A percentile compares a stretch with the other conserved stretches of the same genome.
These are phyloP conservation scores for Sparassis latifolia DNA, from an alignment of 1,284 basidiomycete species.

Conservation along the genomic window DNA sequence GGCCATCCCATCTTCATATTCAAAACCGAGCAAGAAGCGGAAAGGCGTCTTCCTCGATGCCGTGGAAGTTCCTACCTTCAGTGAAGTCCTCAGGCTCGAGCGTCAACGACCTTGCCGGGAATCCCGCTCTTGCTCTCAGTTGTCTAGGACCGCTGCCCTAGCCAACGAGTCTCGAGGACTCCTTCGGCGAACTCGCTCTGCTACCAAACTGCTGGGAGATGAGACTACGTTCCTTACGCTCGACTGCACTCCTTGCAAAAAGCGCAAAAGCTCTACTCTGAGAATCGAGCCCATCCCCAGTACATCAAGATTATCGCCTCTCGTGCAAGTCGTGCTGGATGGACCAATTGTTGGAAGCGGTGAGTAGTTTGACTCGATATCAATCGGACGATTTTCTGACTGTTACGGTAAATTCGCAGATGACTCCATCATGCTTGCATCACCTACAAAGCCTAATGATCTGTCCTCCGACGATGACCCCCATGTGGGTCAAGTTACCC, in stretches of 20 bases:
- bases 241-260: constrained; percentile 13
- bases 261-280: constrained; percentile 12
- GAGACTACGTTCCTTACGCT: constrained; percentile 10
- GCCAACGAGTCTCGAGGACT: not conserved
- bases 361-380: constrained; percentile 20
- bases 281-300: constrained; percentile 11
- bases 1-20: not conserved
- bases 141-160: too few species aligned
- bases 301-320: constrained; percentile 19
- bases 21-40: constrained; percentile 32
- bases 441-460: constrained; percentile 8
- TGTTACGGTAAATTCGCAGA: constrained; percentile 20
- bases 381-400: not conserved
- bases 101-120: not conserved
- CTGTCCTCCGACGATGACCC: constrained; percentile 54
- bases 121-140: too few species aligned
- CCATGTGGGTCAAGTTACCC: constrained; percentile 58
- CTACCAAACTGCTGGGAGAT: constrained; percentile 15
- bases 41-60: constrained; percentile 46
- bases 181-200: constrained; percentile 19
- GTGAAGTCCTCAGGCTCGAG: constrained; percentile 3
- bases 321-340: constrained; percentile 26
- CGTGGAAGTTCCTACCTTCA: constrained; percentile 39
- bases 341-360: constrained; percentile 36
- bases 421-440: constrained; percentile 36